Evolutionary conservation across 805 yeast species (phyloP).

Genomic region (Maudiozyma serrabonitensis): DNA sequence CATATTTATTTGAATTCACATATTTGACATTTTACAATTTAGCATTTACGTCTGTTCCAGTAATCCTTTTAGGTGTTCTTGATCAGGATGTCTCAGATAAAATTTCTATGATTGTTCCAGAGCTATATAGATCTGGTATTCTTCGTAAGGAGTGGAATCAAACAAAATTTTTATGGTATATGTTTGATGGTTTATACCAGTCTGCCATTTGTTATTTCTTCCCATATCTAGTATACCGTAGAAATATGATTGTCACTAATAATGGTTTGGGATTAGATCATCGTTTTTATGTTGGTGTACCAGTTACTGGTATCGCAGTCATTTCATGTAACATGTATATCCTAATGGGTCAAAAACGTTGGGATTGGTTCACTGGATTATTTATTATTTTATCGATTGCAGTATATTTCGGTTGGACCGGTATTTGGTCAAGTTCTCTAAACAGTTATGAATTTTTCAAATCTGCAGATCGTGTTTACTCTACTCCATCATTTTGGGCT

Average conservation of each 20-base stretch:
- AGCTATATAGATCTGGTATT: conserved; percentile 65
- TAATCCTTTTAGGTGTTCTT: conserved; percentile 64
- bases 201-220: conserved; percentile 63
- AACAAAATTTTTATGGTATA: conserved; percentile 58
- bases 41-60: conserved; percentile 77
- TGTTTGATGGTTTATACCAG: conserved; percentile 75
- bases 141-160: conserved; percentile 65
- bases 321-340: conserved; percentile 59
- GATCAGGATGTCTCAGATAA: conserved; percentile 74
- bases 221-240: conserved; percentile 49
- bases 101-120: conserved; percentile 63
- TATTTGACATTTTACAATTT: conserved; percentile 71
- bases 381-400: conserved; percentile 49
- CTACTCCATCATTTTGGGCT: conserved; percentile 57
- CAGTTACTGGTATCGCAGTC: conserved; percentile 58
- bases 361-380: conserved; percentile 70
- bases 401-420: conserved; percentile 67
- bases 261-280: conserved; percentile 59
- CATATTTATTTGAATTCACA: conserved; percentile 71
- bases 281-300: conserved; percentile 63
- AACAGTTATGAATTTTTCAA: conserved; percentile 55
- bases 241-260: conserved; percentile 35
- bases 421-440: conserved; percentile 58
- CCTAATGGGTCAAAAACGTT: conserved; percentile 57
- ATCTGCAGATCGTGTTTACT: conserved; percentile 58